Base-by-base conservation (phyloP, 805 yeast genomes). In the Wilhelminamyces savonicus region DNA sequence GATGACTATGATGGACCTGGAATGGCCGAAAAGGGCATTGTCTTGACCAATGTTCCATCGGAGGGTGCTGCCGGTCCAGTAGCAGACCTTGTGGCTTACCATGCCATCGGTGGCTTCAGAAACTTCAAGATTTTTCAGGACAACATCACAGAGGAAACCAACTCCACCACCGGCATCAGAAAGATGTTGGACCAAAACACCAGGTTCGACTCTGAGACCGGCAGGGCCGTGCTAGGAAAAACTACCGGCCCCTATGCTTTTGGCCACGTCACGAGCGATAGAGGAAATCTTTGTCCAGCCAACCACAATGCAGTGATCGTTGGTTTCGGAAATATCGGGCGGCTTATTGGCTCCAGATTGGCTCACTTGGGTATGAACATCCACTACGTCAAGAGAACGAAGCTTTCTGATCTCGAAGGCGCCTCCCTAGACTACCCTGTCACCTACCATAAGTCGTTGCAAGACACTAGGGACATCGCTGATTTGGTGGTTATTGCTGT, bases 321-420 rank as follows among this genome's bases (percentile, higher is more conserved):
- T 3, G 94, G 94, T 0, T 77, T 82, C 44, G 94, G 94, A 1
- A 63, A 74, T 13, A 83, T 83, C 42, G 94, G 94, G 7, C 69
- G 69, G 47, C 63, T 67, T 18, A 73, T 81, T 34, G 92, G 78
- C 3, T 54, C 52, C 27, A 66, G 79, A 43, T 61, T 83, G 35
- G 30, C 59, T 27, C 59, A 57, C n/a, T 51, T 83, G 19, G 86
- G 84, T 4, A 76, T 82, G 82, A 55, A 70, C 13, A 62, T 83
- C 21, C 67, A 68, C 33, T 82, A 82, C 40, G 66, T 74, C 31
- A 81, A 79, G 41, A 64, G 87, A 43, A 59, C 61, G 0, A 53
- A 59, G 21, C 52, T 75, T 30, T 31, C 66, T 0, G 41, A 37
- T 5, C 32, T 37, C 4, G 66, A 62, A 17, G 56, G 56, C 28